Evolutionary conservation across 139 green algal genomes (phyloP), one percentile per base, ranked within the genome.

Genomic region (Mesotaenium endlicherianum): DNA sequence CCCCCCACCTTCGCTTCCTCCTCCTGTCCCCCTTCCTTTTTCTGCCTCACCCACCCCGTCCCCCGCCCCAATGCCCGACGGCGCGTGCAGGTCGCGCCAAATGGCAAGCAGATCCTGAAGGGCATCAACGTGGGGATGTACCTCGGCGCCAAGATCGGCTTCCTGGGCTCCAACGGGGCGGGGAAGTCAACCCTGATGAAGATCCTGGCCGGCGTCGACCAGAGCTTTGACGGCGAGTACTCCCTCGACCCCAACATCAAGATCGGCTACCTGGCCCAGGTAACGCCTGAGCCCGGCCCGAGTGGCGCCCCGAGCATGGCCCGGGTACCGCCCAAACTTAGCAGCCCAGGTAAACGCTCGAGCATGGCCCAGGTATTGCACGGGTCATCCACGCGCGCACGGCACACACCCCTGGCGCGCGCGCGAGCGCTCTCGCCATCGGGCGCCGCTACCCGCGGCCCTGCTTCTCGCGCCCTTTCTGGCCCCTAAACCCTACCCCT

Each of bases 51-150:
- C 11, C 16, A 58, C 69, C 69, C 26, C 26, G 26, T 70, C 0
- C 16, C n/a, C 3, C 36, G 11, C 59, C 31, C n/a, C 30, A 34
- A 17, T 71, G 6, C n/a, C 5, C 60, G 14, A 26, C 0, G 14
- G 38, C 60, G n/a, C 31, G 26, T n/a, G 36, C 60, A 95, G 90
- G 85, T 89, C 14, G 84, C 90, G 0, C 91, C 92, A 30, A 91
- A 80, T 40, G 94, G 94, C 72, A 95, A 95, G 86, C 86, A 95
- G 85, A 88, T 97, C 41, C 85, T 97, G 17, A 95, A 95, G 79
- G 92, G 94, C 78, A 90, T 97, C n/a, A 91, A 88, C 59, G 80
- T 97, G 55, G 91, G 90, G 11, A 95, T 95, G 92, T 94, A 93
- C 86, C 82, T 94, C 60, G 93, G 93, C 2, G 92, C 92, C 57